phyloP scores from a whole-genome alignment of 1,139 yeast species.

The Suhomyces terraborum region DNA sequence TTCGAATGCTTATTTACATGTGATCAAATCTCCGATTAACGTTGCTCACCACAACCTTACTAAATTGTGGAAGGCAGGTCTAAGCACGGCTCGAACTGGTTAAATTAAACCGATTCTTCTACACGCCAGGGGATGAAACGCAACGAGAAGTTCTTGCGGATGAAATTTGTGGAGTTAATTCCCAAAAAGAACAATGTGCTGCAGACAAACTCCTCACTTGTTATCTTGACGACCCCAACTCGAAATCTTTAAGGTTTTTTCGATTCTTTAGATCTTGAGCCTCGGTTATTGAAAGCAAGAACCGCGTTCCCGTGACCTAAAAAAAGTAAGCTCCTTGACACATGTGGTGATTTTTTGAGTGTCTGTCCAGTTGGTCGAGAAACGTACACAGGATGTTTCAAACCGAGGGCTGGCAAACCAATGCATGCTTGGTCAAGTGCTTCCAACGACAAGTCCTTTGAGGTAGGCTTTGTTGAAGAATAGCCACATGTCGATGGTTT shows the following conservation, averaged over 20 bases:
- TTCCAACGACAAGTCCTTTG: neutral
- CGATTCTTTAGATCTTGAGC: neutral
- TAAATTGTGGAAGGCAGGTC: neutral
- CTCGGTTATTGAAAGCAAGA: neutral
- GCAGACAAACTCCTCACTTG: neutral
- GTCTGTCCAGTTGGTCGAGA: neutral
- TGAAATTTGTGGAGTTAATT: neutral
- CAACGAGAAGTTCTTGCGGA: neutral
- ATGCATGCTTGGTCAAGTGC: neutral
- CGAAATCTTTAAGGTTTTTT: neutral
- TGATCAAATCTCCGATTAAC: no score
- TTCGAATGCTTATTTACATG: neutral
- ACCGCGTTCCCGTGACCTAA: neutral
- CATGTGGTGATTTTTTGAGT: neutral
- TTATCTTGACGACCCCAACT: neutral
- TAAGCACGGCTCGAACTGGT: neutral
- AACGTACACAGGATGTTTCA: no score
- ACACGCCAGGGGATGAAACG: conserved; percentile 4
- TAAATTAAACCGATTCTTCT: conserved; percentile 2
- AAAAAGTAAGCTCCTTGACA: neutral
- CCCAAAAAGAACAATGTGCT: neutral
- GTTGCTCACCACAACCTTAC: neutral
- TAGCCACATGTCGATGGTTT: no score
- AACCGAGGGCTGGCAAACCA: neutral
- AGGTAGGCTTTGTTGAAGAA: neutral